Percentiles rank a stretch among this genome's conserved stretches.
Evolutionary conservation across 148 eudicot genomes (phyloP).

Genomic region (Camellia japonica): DNA sequence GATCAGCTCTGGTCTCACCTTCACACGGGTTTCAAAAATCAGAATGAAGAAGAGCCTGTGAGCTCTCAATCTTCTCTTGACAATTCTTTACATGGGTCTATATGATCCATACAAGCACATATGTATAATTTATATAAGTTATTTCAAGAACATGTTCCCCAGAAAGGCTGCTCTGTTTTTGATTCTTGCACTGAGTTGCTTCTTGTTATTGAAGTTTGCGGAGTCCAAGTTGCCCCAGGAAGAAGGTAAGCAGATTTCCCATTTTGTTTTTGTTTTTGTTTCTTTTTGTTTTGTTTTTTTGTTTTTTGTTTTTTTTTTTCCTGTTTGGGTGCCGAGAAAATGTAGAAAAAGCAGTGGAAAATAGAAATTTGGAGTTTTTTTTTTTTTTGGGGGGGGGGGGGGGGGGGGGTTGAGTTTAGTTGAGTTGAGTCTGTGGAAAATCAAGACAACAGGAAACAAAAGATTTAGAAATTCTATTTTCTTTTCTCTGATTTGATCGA

Average conservation of each 20-base stretch:
- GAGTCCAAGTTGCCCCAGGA: slow-evolving; percentile 29
- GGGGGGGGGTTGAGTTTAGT: neutral
- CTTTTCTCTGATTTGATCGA: neutral
- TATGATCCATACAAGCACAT: neutral
- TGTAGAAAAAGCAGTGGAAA: neutral
- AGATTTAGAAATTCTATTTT: neutral
- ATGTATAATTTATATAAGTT: neutral
- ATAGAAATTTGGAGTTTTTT: neutral
- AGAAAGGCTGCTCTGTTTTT: neutral
- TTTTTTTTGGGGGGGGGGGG: too few relatives aligned
- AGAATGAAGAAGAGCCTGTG: too few relatives aligned
- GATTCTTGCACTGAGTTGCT: slow-evolving; percentile 18
- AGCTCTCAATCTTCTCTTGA: neutral
- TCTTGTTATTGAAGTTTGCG: slow-evolving; percentile 11
- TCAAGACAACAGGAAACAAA: neutral
- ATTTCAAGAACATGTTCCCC: neutral
- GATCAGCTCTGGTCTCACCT: too few relatives aligned
- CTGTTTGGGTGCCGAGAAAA: slow-evolving; percentile 11
- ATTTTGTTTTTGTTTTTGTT: neutral
- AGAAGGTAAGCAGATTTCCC: slow-evolving; percentile 29
- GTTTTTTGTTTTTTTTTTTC: too few relatives aligned
- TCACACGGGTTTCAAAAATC: too few relatives aligned
- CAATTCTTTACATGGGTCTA: neutral
- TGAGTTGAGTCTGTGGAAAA: neutral
- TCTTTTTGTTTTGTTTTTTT: too few relatives aligned